Conservation (phyloP, 805 yeast genomes). For the Wickerhamiella siamensis region DNA sequence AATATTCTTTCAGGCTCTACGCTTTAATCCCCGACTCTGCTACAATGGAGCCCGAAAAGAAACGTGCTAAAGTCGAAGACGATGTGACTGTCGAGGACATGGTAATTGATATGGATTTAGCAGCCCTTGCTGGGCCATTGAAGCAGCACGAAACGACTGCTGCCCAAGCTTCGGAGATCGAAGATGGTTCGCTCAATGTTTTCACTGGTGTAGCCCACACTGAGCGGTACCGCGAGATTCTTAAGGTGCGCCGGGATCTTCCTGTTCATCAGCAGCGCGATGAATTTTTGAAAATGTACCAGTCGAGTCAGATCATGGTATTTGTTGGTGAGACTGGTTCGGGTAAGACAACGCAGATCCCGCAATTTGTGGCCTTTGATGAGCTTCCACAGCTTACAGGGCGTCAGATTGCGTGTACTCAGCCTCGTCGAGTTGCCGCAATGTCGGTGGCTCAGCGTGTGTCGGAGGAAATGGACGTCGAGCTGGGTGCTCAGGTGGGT, state of each 20-base stretch:
- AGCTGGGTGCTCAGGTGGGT: constrained; percentile 88
- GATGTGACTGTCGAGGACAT: background rate
- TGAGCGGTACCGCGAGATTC: constrained; percentile 59
- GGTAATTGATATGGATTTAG: background rate
- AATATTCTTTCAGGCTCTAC: background rate
- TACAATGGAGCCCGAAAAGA: constrained; percentile 2
- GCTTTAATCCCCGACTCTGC: background rate
- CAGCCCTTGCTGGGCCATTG: constrained; percentile 1
- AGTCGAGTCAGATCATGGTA: constrained; percentile 83
- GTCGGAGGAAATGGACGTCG: constrained; percentile 93
- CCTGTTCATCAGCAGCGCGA: constrained; percentile 92
- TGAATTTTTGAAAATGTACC: constrained; percentile 75
- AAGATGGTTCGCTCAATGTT: constrained; percentile 47
- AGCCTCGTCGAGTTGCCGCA: constrained; percentile 90
- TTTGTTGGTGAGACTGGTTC: constrained; percentile 99
- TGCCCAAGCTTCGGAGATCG: constrained; percentile 24
- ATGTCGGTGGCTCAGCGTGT: constrained; percentile 89
- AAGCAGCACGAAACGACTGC: constrained; percentile 23
- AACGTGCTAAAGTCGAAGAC: background rate
- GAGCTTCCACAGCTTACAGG: constrained; percentile 81
- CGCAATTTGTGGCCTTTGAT: constrained; percentile 85
- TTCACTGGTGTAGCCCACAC: constrained; percentile 58
- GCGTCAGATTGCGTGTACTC: constrained; percentile 82
- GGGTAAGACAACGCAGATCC: constrained; percentile 96
- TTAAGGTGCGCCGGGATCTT: constrained; percentile 64